Evolutionary conservation across 2,329 filamentous ascomycete species (phyloP), one percentile per base, ranked within the genome.

Genomic region (Didymella lethalis): DNA sequence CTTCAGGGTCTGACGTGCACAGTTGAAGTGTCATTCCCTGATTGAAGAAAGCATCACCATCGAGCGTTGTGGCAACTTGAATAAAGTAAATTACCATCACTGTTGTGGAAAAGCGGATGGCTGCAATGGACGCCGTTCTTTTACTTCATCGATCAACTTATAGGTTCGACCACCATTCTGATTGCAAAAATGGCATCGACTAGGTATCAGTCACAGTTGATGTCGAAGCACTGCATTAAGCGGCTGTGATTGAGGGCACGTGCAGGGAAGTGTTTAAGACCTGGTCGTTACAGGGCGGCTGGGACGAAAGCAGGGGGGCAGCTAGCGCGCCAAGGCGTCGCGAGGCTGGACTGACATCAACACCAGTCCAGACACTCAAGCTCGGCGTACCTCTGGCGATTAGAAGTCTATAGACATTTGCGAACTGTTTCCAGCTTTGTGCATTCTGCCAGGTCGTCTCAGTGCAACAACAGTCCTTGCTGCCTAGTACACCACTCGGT

Each of bases 261-360:
- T 6, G 31, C 16, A n/a, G 16, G 8, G n/a, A 36, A 36, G 32
- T n/a, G 2, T 36, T 11, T 3, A n/a, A 16, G 16, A 14, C 8
- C 32, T n/a, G 43, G 50, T 55, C 45, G 53, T 26, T 12, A 26
- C 26, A 36, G 38, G 12, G 31, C 29, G 43, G 38, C 36, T 36
- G 32, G 2, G 16, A 36, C 32, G 32, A 36, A 36, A 55, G 53
- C 53, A 25, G 40, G 32, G 29, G 46, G 31, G 34, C 38, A 46
- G 46, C 12, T 32, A 46, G 36, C 36, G 34, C 38, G 56, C 38
- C 49, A 45, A 46, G 56, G 5, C 36, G 38, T 14, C 25, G 46
- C 20, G 56, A 59, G 56, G 56, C 56, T 54, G 56, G 46, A 23
- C 41, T 54, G 56, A 59, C 56, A 54, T 59, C 56, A 59, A 59